These are phyloP conservation scores for Musa beccarii DNA, from an alignment of 176 grass and related monocot genomes.

Conservation along the genomic window DNA sequence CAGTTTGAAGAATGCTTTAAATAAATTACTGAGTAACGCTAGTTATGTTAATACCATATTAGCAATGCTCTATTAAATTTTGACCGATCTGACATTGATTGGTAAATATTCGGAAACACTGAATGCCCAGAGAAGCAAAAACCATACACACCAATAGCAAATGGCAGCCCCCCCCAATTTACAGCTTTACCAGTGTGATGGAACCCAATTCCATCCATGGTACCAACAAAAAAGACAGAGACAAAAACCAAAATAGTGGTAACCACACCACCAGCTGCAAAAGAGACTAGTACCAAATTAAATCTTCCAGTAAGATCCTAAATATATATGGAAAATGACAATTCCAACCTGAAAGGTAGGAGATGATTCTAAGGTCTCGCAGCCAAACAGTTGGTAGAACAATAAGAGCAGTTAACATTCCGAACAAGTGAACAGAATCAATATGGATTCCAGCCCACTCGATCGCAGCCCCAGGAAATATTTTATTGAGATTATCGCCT, in stretches of 20 bases:
- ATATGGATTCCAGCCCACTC: conserved; percentile 51
- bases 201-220: conserved; percentile 45
- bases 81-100: conserved; percentile 82
- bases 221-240: conserved; percentile 57
- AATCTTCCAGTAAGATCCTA: not conserved
- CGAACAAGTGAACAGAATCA: conserved; percentile 66
- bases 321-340: not conserved
- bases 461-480: conserved; percentile 61
- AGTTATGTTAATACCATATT: conserved; percentile 25
- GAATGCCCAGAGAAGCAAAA: conserved; percentile 87
- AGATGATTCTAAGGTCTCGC: conserved; percentile 75
- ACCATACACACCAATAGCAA: conserved; percentile 88
- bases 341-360: conserved; percentile 70
- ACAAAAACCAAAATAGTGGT: conserved; percentile 65
- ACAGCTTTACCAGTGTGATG: conserved; percentile 57
- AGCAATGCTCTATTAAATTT: conserved; percentile 84
- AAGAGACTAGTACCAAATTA: not conserved
- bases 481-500: conserved; percentile 78
- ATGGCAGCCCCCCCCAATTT: conserved; percentile 64
- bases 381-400: conserved; percentile 90
- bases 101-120: conserved; percentile 97
- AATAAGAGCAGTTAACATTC: conserved; percentile 59
- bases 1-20: conserved; percentile 10
- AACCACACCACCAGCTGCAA: conserved; percentile 67
- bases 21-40: not conserved